phyloP scores from a whole-genome alignment of 495 filamentous ascomycete species.

The Penicillium diatomitis region DNA sequence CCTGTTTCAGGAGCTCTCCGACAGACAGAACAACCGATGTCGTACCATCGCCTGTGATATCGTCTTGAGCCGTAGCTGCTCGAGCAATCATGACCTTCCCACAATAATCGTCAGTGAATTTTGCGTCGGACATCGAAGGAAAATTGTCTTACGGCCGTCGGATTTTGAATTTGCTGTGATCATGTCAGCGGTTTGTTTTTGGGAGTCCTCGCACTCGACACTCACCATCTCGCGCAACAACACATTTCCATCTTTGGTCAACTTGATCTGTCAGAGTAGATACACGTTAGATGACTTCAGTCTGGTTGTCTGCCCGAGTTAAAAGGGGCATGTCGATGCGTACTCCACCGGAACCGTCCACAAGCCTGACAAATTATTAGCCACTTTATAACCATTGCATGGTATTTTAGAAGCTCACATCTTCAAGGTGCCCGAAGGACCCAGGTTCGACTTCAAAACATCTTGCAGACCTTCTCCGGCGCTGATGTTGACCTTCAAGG shows the following conservation, averaged over 20 bases:
- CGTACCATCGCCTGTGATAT: conserved; percentile 96
- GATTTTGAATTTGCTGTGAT: conserved; percentile 67
- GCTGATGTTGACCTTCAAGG: conserved; percentile 89
- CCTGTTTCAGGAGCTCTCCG: conserved; percentile 95
- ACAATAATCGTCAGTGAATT: conserved; percentile 15
- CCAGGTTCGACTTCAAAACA: conserved; percentile 94
- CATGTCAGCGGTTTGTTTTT: conserved; percentile 24
- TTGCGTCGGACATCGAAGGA: conserved; percentile 4
- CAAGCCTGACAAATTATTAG: conserved; percentile 55
- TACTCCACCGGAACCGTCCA: conserved; percentile 91
- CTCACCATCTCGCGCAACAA: conserved; percentile 91
- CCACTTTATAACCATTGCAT: conserved; percentile 9
- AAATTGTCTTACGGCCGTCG: conserved; percentile 58
- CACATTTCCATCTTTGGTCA: conserved; percentile 98
- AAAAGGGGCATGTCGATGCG: conserved; percentile 21
- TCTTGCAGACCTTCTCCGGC: conserved; percentile 91
- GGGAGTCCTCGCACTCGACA: neutral
- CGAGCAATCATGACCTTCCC: conserved; percentile 87
- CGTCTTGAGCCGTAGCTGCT: conserved; percentile 95
- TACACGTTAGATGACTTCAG: conserved; percentile 7
- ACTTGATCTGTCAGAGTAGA: conserved; percentile 65
- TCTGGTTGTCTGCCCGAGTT: conserved; percentile 1
- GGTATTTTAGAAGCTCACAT: conserved; percentile 50
- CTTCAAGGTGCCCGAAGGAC: conserved; percentile 90
- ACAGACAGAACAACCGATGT: conserved; percentile 94